A percentile compares a stretch with the other conserved stretches of the same genome.
These are phyloP conservation scores for Peronosclerospora sorghi DNA, from an alignment of 352 stramenopile species.

Conservation along the genomic window DNA sequence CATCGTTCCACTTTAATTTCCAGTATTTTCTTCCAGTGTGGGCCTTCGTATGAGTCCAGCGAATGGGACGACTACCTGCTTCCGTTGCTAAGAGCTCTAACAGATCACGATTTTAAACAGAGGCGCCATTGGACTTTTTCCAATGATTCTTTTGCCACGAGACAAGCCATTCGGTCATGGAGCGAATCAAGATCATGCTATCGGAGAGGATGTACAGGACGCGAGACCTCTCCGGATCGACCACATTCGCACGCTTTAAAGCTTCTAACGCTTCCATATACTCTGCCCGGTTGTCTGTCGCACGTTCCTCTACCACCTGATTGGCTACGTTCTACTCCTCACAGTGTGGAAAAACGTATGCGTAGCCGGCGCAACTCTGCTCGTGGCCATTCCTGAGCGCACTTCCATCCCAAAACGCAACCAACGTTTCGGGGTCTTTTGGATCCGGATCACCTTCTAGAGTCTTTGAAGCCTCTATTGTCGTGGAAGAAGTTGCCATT, in stretches of 20 bases:
- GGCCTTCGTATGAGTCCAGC: slow-evolving; percentile 61
- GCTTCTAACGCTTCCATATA: slow-evolving; percentile 46
- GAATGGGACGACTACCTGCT: slow-evolving; percentile 30
- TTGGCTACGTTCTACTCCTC: slow-evolving; percentile 50
- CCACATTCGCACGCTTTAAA: slow-evolving; percentile 54
- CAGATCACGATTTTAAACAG: slow-evolving; percentile 56
- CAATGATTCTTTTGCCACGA: slow-evolving; percentile 54
- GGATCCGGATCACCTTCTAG: slow-evolving; percentile 23
- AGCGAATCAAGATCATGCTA: slow-evolving; percentile 69
- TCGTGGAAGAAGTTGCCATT: too few species aligned
- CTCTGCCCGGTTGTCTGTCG: slow-evolving; percentile 47
- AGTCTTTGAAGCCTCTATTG: too few species aligned
- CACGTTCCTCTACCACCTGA: slow-evolving; percentile 29
- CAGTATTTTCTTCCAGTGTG: slow-evolving; percentile 48
- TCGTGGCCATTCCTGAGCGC: slow-evolving; percentile 48
- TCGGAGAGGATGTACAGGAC: slow-evolving; percentile 68
- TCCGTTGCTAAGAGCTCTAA: slow-evolving; percentile 39
- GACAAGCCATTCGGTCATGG: slow-evolving; percentile 65
- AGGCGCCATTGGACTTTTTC: slow-evolving; percentile 41
- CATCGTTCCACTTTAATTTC: slow-evolving; percentile 68
- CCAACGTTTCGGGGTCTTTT: slow-evolving; percentile 33
- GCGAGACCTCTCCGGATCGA: slow-evolving; percentile 21
- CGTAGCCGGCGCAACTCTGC: slow-evolving; percentile 46
- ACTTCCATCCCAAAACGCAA: slow-evolving; percentile 74
- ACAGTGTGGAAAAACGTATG: slow-evolving; percentile 65